A percentile compares a stretch with the other conserved stretches of the same genome.
Conservation (phyloP, 768 basidiomycete genomes). For the Termitomyces sp. region DNA sequence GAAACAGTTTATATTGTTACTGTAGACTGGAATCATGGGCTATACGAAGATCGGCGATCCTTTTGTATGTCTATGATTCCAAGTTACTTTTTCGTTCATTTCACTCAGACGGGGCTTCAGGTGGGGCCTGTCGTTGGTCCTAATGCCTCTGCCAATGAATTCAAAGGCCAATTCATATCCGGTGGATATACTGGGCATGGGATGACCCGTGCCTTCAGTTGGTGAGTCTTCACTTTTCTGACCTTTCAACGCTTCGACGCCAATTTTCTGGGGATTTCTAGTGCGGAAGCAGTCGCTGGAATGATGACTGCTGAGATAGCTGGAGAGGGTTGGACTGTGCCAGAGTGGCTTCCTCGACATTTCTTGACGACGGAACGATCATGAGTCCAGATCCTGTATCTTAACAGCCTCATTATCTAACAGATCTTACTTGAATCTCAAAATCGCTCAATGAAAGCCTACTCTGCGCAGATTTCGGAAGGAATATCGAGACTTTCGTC, state of each 20-base stretch:
- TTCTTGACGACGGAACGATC: slow-evolving; percentile 4
- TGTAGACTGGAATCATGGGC: slow-evolving; percentile 85
- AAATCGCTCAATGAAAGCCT: too few species aligned
- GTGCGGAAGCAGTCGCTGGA: slow-evolving; percentile 13
- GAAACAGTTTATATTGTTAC: not conserved
- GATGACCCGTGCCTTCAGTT: slow-evolving; percentile 55
- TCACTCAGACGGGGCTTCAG: slow-evolving; percentile 20
- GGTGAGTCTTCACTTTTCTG: slow-evolving; percentile 2
- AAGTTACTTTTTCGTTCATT: not conserved
- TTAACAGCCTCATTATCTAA: not conserved
- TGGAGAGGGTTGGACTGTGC: slow-evolving; percentile 1
- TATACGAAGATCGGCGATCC: slow-evolving; percentile 61
- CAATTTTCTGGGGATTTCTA: not conserved
- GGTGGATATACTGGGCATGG: slow-evolving; percentile 58
- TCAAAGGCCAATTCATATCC: slow-evolving; percentile 46
- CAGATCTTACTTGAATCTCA: not conserved
- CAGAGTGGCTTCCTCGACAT: slow-evolving; percentile 12
- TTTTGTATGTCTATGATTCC: slow-evolving; percentile 47
- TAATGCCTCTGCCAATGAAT: slow-evolving; percentile 10
- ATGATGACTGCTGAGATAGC: slow-evolving; percentile 9
- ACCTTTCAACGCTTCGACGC: not conserved
- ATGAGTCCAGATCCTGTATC: not conserved
- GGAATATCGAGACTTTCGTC: not conserved
- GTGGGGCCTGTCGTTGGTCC: slow-evolving; percentile 42
- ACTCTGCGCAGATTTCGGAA: not conserved